These are phyloP conservation scores for Trichoderma breve DNA, from an alignment of 2,329 filamentous ascomycete species.

Conservation along the genomic window DNA sequence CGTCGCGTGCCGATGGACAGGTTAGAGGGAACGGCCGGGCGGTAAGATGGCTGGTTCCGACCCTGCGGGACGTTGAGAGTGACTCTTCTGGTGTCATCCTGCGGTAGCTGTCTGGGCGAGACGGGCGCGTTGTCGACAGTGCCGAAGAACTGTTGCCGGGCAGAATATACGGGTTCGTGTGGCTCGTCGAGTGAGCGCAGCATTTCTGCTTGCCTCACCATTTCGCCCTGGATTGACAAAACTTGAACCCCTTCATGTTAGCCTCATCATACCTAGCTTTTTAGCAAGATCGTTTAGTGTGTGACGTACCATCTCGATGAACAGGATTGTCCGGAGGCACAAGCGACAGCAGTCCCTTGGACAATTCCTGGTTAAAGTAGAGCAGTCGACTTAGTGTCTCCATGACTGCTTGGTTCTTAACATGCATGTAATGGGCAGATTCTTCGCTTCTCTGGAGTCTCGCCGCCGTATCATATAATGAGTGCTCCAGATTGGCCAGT, in stretches of 20 bases:
- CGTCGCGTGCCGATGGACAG: conserved; percentile 72
- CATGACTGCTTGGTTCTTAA: conserved; percentile 77
- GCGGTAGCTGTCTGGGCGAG: conserved; percentile 81
- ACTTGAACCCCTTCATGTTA: conserved; percentile 39
- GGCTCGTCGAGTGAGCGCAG: conserved; percentile 60
- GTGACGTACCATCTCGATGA: conserved; percentile 73
- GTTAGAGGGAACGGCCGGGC: conserved; percentile 77
- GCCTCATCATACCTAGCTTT: not conserved
- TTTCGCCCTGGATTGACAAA: conserved; percentile 55
- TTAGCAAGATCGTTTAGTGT: not conserved
- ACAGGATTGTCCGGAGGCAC: conserved; percentile 74
- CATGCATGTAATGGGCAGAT: conserved; percentile 71
- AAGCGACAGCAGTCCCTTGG: conserved; percentile 69
- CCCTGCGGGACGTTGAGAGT: conserved; percentile 60
- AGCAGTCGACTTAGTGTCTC: conserved; percentile 71
- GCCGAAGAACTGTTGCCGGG: conserved; percentile 64
- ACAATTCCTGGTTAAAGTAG: conserved; percentile 82
- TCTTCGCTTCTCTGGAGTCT: conserved; percentile 83
- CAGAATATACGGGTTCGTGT: conserved; percentile 67
- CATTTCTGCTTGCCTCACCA: conserved; percentile 60
- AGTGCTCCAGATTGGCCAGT: conserved; percentile 73
- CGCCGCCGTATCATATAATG: conserved; percentile 73
- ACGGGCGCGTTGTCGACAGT: conserved; percentile 73
- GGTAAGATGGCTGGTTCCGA: conserved; percentile 64
- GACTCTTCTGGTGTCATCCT: conserved; percentile 78